Base-by-base conservation (phyloP, 2,329 filamentous ascomycete species). In the Simplicillium aogashimaense region DNA sequence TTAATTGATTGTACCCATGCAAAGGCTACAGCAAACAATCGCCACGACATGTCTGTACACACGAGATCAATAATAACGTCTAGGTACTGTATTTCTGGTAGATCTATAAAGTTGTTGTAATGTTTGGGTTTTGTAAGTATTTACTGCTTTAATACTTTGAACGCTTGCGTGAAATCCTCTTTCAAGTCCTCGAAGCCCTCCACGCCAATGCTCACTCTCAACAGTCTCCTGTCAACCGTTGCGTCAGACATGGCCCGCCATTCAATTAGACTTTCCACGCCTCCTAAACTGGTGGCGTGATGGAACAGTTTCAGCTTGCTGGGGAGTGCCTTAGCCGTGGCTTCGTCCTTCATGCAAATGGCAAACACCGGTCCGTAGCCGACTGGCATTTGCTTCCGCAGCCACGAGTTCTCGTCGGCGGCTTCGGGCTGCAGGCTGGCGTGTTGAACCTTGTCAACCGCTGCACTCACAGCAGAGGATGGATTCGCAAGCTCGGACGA, bases 241-340 rank as follows among this genome's bases (percentile, higher is more conserved):
- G 62, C 53, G 67, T 98, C 92, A 43, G 80, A 82, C 86, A 98
- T 92, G 36, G 83, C 77, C 43, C 92, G 73, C 92, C 92, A 98
- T 72, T 98, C 92, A 51, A 98, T 89, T 66, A 97, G 63, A 54
- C 86, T 92, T 73, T 97, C 92, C 9, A 97, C 87, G 4, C 92
- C 90, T 3, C 92, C 92, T 20, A 97, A 63, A 59, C 86, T 94
- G 3, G 92, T 98, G 6, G 92, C 92, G 61, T 98, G 92, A 52
- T 95, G 86, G 67, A 97, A 97, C 35, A 95, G 72, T 3, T 69
- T 57, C 57, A 97, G 63, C 59, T 85, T 84, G 53, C 81, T 84
- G 3, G 92, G 92, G 47, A 98, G 62, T 25, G 66, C 60, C 48
- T 71, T 75, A 3, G 92, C 89, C 38, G 74, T 55, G 1, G 67